These are phyloP conservation scores for Phytophthora crassamura DNA, from an alignment of 352 stramenopile genomes.

Conservation along the genomic window DNA sequence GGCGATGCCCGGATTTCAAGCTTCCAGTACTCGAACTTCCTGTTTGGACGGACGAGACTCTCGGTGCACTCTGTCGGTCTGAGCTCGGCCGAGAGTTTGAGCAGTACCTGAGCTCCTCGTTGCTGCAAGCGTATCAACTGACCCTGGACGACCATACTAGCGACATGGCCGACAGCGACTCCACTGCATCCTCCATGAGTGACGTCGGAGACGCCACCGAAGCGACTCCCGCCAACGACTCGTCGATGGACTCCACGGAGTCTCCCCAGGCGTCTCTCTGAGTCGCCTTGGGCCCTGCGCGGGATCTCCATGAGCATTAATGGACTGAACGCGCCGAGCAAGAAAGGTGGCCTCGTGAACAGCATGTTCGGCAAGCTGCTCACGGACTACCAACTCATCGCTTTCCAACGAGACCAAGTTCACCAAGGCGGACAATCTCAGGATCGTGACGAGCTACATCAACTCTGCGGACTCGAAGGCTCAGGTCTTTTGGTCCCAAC, in stretches of 20 bases:
- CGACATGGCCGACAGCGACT: too few species aligned
- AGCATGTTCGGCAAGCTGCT: too few species aligned
- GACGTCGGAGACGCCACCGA: too few species aligned
- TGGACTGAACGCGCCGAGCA: background rate
- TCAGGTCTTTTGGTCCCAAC: slow-evolving; percentile 6
- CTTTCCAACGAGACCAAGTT: slow-evolving; percentile 21
- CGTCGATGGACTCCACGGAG: too few species aligned
- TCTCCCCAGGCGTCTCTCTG: background rate
- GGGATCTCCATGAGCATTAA: slow-evolving; percentile 5
- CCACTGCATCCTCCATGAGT: too few species aligned
- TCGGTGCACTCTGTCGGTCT: slow-evolving; percentile 1
- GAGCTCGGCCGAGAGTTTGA: too few species aligned
- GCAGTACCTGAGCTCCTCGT: too few species aligned
- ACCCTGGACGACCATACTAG: too few species aligned
- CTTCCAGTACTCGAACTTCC: slow-evolving; percentile 6
- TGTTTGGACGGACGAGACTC: slow-evolving; percentile 12
- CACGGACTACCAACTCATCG: background rate
- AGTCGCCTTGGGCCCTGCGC: background rate
- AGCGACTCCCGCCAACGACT: too few species aligned
- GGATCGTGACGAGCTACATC: background rate
- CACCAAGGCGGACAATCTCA: background rate
- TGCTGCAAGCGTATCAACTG: too few species aligned
- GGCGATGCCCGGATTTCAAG: background rate
- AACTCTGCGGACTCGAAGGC: background rate
- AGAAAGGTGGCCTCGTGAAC: too few species aligned